Evolutionary conservation across 768 basidiomycete species (phyloP).

Genomic region (Rhizopogon sp.): DNA sequence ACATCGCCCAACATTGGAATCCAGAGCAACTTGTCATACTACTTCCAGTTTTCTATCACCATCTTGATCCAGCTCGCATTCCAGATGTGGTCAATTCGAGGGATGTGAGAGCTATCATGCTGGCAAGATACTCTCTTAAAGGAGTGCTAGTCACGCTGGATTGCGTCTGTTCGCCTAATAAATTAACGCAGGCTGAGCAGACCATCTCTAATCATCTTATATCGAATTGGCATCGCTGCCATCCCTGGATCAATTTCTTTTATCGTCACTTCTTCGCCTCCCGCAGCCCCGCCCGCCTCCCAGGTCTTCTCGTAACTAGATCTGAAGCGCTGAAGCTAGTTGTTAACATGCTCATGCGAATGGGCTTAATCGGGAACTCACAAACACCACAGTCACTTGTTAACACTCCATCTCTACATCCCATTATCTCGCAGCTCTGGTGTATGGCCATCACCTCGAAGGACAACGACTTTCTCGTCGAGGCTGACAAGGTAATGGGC

Average conservation of each 20-base stretch:
- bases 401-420: not conserved
- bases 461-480: not conserved
- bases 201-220: not conserved
- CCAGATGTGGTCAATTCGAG: conserved; percentile 1
- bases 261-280: conserved; percentile 1
- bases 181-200: not conserved
- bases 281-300: not conserved
- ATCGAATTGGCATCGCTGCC: not conserved
- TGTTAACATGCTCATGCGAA: conserved; percentile 1
- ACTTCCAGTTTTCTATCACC: conserved; percentile 1
- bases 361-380: not conserved
- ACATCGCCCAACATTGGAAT: conserved; percentile 1
- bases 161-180: not conserved
- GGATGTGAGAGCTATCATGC: not conserved
- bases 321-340: not conserved
- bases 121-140: conserved; percentile 1
- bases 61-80: conserved; percentile 3
- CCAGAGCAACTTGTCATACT: conserved; percentile 1
- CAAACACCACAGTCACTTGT: not conserved
- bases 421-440: not conserved
- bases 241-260: conserved; percentile 1
- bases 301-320: conserved; percentile 1
- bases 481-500: conserved; percentile 2
- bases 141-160: conserved; percentile 1
- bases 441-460: not conserved